phyloP scores from a whole-genome alignment of 2,329 filamentous ascomycete genomes.

The Alternaria triticimaculans region DNA sequence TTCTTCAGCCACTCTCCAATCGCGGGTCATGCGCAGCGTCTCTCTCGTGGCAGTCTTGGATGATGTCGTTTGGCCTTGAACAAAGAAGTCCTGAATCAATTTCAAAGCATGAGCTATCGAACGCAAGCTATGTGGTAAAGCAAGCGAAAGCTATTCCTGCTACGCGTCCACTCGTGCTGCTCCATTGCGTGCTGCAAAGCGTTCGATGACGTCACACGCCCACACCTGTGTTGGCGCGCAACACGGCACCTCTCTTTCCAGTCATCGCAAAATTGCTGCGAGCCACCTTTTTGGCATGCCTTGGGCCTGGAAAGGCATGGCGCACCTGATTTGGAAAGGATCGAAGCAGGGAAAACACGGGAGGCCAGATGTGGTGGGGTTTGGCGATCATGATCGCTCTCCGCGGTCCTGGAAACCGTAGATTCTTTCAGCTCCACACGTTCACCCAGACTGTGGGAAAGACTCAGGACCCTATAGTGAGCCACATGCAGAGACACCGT shows the following conservation, averaged over 20 bases:
- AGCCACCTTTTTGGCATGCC: not conserved
- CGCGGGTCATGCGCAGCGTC: not conserved
- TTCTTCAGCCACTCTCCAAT: not conserved
- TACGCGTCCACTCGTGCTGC: not conserved
- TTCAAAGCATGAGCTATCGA: not conserved
- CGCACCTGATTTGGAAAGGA: not conserved
- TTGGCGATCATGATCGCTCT: conserved; percentile 12
- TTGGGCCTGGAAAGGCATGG: not conserved
- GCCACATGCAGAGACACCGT: not conserved
- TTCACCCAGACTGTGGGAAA: not conserved
- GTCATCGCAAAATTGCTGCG: not conserved
- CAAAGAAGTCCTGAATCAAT: not conserved
- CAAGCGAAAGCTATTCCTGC: not conserved
- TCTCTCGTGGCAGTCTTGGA: not conserved
- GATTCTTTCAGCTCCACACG: not conserved
- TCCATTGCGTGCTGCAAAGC: not conserved
- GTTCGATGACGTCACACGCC: conserved; percentile 2
- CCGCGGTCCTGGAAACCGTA: not conserved
- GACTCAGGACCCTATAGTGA: not conserved
- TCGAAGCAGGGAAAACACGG: conserved; percentile 15
- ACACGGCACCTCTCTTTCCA: not conserved
- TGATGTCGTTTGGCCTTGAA: not conserved
- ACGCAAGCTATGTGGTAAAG: not conserved
- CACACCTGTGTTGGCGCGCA: not conserved
- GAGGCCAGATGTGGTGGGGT: conserved; percentile 4